Evolutionary conservation across 2,329 filamentous ascomycete species (phyloP), one percentile per base, ranked within the genome.

Genomic region (Sarocladium kiliense): DNA sequence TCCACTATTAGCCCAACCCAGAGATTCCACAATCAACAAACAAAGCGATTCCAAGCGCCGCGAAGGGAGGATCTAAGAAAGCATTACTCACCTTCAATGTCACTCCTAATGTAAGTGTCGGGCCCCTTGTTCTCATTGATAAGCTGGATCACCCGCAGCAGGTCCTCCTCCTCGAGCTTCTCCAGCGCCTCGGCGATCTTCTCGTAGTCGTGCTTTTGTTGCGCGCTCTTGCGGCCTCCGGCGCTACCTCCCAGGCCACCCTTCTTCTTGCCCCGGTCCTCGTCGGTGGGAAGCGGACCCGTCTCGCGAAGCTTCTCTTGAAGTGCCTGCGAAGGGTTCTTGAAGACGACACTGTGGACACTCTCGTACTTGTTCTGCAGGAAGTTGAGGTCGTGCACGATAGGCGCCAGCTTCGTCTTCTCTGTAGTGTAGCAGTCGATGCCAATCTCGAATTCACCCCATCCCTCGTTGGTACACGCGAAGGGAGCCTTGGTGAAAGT

Each of bases 371-470:
- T 81, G 58, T 86, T 79, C 61, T 86, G 80, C 62, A 84, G 80
- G 72, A 99, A 99, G 78, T 97, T 97, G 58, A 99, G 81, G 68
- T 99, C 94, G 71, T 99, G 94, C 53, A 79, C 74, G 60, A 99
- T 79, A 58, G 69, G 69, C 14, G 82, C 78, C 66, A 91, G 83
- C 66, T 96, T 93, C 56, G 87, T 87, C 78, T 97, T 97, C 72
- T 94, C 91, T 27, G 88, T 85, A 42, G 88, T 89, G 66, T 86
- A 88, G 63, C 95, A 81, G 59, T 89, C 84, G 65, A 97, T 94
- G 49, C 78, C 80, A 85, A 99, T 93, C 69, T 97, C 94, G 70
- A 99, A 99, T 75, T 97, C 94, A 66, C 94, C 94, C 94, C 94
- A 99, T 63, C 94, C 94, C 74, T 97, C 89, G 73, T 99, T 96